Evolutionary conservation across 306 rosid species (phyloP).

Genomic region (Phaseolus lunatus): DNA sequence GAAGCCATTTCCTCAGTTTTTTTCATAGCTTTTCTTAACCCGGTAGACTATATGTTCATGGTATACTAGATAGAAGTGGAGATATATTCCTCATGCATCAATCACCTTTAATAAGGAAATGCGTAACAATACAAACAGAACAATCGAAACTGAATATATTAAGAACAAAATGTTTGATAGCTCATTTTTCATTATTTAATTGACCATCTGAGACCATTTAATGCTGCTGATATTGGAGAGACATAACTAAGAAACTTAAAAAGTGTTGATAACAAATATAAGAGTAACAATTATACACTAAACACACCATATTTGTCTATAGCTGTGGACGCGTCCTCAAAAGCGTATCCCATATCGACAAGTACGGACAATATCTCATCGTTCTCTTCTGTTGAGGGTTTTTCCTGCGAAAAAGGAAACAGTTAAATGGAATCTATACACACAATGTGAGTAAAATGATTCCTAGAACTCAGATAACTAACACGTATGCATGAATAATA

Average conservation of each 20-base stretch:
- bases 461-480: background rate
- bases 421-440: background rate
- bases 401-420: slow-evolving; percentile 53
- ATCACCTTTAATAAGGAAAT: background rate
- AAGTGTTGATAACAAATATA: background rate
- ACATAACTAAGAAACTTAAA: background rate
- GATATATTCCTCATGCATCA: background rate
- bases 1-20: background rate
- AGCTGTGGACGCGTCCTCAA: slow-evolving; percentile 64
- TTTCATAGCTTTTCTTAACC: background rate
- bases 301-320: slow-evolving; percentile 69
- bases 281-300: slow-evolving; percentile 11
- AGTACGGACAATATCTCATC: slow-evolving; percentile 53
- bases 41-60: background rate
- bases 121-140: background rate
- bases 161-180: background rate
- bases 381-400: slow-evolving; percentile 44
- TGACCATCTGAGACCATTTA: background rate
- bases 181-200: background rate
- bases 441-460: background rate
- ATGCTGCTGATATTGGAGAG: background rate
- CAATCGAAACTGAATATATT: background rate
- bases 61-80: background rate
- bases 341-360: slow-evolving; percentile 68
- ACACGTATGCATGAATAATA: background rate